Conservation (phyloP, 73 alveolate genomes). For the Effrenium voratum region DNA sequence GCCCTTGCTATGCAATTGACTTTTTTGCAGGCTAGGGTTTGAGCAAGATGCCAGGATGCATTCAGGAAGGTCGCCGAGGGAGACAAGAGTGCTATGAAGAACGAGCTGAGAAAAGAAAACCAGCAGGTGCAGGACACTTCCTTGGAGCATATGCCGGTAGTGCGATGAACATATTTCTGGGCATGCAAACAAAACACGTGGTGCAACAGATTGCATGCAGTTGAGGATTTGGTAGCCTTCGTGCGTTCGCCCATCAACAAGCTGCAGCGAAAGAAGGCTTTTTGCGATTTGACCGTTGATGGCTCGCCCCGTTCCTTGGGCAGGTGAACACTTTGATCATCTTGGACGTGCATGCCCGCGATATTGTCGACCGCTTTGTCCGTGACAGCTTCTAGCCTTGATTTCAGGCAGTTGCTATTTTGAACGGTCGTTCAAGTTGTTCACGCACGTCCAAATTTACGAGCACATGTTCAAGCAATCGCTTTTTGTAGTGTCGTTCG, state of each 20-base stretch:
- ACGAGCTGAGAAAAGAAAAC: slow-evolving; percentile 96
- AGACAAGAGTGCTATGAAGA: slow-evolving; percentile 99
- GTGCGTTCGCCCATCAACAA: slow-evolving; percentile 98
- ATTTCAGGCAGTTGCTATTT: no score
- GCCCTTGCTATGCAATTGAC: no score
- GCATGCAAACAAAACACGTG: background rate
- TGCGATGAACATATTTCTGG: background rate
- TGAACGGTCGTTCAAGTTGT: no score
- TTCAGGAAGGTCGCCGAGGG: slow-evolving; percentile 99
- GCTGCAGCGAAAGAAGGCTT: slow-evolving; percentile 97
- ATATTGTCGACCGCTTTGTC: slow-evolving; percentile 98
- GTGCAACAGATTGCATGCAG: background rate
- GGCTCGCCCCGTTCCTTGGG: background rate
- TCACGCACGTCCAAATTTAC: no score
- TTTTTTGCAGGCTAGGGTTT: no score
- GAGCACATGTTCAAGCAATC: no score
- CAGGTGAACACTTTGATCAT: slow-evolving; percentile 98
- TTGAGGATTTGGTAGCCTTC: slow-evolving; percentile 98
- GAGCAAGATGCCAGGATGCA: slow-evolving; percentile 96
- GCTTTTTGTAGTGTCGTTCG: background rate
- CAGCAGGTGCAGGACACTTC: slow-evolving; percentile 68
- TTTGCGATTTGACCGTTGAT: background rate
- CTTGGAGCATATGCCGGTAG: no score
- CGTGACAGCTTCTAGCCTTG: slow-evolving; percentile 83
- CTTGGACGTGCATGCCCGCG: slow-evolving; percentile 99